phyloP scores from a whole-genome alignment of 768 basidiomycete genomes.

The Amyloporia xantha region DNA sequence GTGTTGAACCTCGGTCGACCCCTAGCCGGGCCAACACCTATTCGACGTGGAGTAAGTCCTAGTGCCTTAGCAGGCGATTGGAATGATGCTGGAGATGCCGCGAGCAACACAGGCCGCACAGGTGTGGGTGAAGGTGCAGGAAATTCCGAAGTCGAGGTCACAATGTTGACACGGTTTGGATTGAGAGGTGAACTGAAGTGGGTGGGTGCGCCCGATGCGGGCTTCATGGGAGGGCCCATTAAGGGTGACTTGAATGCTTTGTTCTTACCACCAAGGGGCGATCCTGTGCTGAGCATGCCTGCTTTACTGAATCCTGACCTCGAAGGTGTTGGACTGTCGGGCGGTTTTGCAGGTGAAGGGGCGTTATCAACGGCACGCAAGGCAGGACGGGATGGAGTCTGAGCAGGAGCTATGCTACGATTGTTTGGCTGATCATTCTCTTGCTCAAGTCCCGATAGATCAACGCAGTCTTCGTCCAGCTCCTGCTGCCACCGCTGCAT shows the following conservation, averaged over 20 bases:
- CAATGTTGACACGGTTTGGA: constrained; percentile 2
- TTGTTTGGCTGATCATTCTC: background rate
- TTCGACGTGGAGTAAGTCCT: constrained; percentile 21
- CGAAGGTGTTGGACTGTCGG: constrained; percentile 16
- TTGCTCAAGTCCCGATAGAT: background rate
- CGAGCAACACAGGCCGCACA: background rate
- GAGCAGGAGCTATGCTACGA: background rate
- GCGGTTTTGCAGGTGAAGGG: constrained; percentile 5
- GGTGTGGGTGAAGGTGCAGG: constrained; percentile 9
- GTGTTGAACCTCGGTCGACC: constrained; percentile 21
- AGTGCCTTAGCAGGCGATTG: constrained; percentile 14
- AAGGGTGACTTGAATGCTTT: constrained; percentile 25
- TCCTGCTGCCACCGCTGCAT: constrained; percentile 22
- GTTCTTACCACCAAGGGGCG: constrained; percentile 12
- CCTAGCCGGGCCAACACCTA: background rate
- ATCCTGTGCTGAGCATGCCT: background rate
- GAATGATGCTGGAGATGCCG: background rate
- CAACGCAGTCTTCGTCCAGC: constrained; percentile 7
- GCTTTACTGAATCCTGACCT: background rate
- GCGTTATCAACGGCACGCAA: constrained; percentile 17
- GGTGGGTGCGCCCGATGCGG: background rate
- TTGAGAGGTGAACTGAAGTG: constrained; percentile 18
- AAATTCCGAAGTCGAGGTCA: constrained; percentile 6
- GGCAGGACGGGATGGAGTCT: constrained; percentile 10
- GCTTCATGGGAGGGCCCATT: constrained; percentile 2